Evolutionary conservation across 179 eudicot species (phyloP).

Genomic region (Camellia oleifera): DNA sequence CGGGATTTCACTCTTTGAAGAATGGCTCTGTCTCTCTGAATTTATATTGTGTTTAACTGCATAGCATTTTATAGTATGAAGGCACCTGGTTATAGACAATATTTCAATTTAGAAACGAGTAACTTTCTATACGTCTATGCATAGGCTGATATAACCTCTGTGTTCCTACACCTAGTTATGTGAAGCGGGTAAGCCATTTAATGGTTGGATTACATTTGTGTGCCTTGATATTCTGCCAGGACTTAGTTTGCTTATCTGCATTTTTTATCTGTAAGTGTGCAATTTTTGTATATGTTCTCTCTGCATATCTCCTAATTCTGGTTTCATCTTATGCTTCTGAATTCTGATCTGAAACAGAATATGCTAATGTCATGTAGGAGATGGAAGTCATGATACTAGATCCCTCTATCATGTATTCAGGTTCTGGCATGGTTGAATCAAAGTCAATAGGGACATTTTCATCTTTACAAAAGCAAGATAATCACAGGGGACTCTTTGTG

Average conservation of each 20-base stretch:
- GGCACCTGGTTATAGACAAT: conserved; percentile 3
- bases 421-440: conserved; percentile 52
- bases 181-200: conserved; percentile 6
- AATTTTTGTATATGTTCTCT: not conserved
- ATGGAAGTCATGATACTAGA: conserved; percentile 59
- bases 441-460: conserved; percentile 57
- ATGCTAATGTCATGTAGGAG: conserved; percentile 41
- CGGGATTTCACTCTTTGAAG: too few relatives aligned
- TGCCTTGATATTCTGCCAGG: not conserved
- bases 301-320: conserved; percentile 6
- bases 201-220: not conserved
- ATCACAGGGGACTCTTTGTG: conserved; percentile 75
- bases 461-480: conserved; percentile 63
- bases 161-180: not conserved
- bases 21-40: not conserved
- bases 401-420: conserved; percentile 35
- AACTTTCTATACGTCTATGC: not conserved
- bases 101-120: not conserved
- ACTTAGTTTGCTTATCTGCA: not conserved
- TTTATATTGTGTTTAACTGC: not conserved
- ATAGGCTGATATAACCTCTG: not conserved
- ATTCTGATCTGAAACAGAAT: conserved; percentile 2
- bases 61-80: not conserved
- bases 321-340: not conserved
- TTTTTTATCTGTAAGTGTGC: not conserved